Evolutionary conservation across 768 basidiomycete genomes (phyloP).

Genomic region (Piloderma croceum): DNA sequence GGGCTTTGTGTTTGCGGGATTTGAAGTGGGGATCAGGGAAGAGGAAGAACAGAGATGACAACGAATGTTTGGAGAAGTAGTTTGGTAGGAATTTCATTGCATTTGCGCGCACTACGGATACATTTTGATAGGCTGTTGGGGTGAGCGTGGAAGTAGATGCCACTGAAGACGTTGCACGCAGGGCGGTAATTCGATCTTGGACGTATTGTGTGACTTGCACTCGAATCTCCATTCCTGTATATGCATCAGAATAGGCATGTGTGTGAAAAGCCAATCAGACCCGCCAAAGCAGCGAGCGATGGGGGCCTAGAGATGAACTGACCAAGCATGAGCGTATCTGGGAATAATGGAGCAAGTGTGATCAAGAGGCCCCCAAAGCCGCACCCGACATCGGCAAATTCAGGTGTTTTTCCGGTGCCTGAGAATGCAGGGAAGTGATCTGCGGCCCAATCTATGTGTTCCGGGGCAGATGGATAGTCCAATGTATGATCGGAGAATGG

Average conservation of each 20-base stretch:
- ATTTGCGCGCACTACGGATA: conserved; percentile 92
- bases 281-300: conserved; percentile 1
- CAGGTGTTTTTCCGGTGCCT: conserved; percentile 58
- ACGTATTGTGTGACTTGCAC: conserved; percentile 96
- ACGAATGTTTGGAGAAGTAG: conserved; percentile 86
- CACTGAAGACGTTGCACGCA: conserved; percentile 56
- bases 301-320: conserved; percentile 21
- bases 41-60: conserved; percentile 92
- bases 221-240: conserved; percentile 90
- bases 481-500: conserved; percentile 86
- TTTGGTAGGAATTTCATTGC: conserved; percentile 99
- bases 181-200: conserved; percentile 86
- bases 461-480: conserved; percentile 77
- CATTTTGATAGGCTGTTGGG: conserved; percentile 68
- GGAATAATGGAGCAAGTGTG: conserved; percentile 83
- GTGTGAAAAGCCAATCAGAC: no score
- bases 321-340: conserved; percentile 93
- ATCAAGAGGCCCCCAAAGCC: conserved; percentile 95
- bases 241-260: neutral
- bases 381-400: conserved; percentile 96
- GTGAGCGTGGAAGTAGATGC: conserved; percentile 16
- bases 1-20: conserved; percentile 94
- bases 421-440: conserved; percentile 80
- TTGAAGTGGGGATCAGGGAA: conserved; percentile 99
- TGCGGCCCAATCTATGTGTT: conserved; percentile 69